Conservation (phyloP, 208 protist genomes). For the Trypanosomatidae sp. region DNA sequence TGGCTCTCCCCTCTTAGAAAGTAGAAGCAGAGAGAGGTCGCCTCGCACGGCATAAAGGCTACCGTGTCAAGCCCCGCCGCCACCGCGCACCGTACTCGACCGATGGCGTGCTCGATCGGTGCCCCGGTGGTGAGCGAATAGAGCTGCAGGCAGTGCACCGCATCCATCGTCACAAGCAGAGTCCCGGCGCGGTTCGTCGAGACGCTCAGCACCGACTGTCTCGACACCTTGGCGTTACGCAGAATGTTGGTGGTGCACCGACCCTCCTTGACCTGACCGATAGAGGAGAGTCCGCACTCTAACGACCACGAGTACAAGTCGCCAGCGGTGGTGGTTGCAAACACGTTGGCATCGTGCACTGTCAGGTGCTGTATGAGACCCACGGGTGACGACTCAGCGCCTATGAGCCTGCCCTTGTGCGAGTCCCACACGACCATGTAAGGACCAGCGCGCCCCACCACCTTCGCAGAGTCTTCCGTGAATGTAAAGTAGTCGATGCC, state of each 20-base stretch:
- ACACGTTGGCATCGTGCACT: slow-evolving; percentile 46
- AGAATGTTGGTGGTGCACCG: slow-evolving; percentile 54
- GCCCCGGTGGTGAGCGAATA: slow-evolving; percentile 42
- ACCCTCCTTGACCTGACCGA: slow-evolving; percentile 50
- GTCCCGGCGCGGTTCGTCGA: slow-evolving; percentile 35
- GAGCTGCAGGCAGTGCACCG: slow-evolving; percentile 24
- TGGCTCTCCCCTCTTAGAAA: slow-evolving; percentile 11
- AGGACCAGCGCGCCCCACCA: slow-evolving; percentile 51
- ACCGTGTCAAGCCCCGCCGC: slow-evolving; percentile 40
- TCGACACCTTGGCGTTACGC: slow-evolving; percentile 62
- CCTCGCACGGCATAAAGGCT: slow-evolving; percentile 25
- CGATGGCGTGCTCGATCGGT: slow-evolving; percentile 26
- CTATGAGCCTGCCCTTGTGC: slow-evolving; percentile 37
- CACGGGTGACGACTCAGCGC: slow-evolving; percentile 43
- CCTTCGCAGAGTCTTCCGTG: slow-evolving; percentile 53
- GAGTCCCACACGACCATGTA: slow-evolving; percentile 65
- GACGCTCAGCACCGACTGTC: slow-evolving; percentile 34
- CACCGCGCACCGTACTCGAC: slow-evolving; percentile 26
- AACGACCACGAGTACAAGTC: slow-evolving; percentile 61
- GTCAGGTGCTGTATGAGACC: slow-evolving; percentile 60
- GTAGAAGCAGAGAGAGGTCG: slow-evolving; percentile 21
- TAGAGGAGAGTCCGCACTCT: slow-evolving; percentile 45
- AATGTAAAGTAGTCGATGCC: slow-evolving; percentile 48
- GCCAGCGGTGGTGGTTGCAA: slow-evolving; percentile 51
- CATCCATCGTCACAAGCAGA: slow-evolving; percentile 31